Evolutionary conservation across 2,329 filamentous ascomycete genomes (phyloP).

Genomic region (Teratosphaeria destructans): DNA sequence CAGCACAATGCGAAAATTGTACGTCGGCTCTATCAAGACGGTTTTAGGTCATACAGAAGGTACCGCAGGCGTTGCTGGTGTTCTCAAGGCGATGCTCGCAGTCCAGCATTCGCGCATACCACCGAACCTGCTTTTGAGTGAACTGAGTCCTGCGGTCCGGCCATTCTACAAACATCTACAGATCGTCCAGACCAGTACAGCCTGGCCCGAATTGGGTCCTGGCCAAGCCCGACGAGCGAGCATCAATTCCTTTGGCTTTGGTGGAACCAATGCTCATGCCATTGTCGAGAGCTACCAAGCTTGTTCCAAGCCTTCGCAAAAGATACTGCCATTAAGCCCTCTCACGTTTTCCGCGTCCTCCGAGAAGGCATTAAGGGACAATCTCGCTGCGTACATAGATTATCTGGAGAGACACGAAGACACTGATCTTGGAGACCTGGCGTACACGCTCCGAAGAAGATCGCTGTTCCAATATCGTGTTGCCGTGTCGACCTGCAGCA

Average conservation of each 20-base stretch:
- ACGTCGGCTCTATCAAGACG: slow-evolving; percentile 6
- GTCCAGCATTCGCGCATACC: slow-evolving; percentile 15
- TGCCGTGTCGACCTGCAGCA: not conserved
- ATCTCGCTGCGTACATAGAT: not conserved
- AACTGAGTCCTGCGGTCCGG: not conserved
- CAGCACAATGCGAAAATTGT: not conserved
- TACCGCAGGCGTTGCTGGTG: slow-evolving; percentile 3
- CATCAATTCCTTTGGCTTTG: not conserved
- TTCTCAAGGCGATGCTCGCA: slow-evolving; percentile 9
- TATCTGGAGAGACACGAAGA: too few species aligned
- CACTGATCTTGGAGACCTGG: not conserved
- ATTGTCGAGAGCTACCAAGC: not conserved
- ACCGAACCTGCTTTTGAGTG: slow-evolving; percentile 1
- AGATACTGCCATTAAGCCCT: not conserved
- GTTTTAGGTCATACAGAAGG: slow-evolving; percentile 8
- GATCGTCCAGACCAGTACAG: not conserved
- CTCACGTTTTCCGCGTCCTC: not conserved
- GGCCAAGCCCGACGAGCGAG: not conserved
- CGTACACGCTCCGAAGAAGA: not conserved
- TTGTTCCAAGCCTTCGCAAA: not conserved
- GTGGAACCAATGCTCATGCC: not conserved
- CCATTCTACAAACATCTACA: too few species aligned
- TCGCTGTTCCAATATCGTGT: too few species aligned
- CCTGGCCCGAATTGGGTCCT: not conserved
- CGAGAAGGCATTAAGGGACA: not conserved